These are phyloP conservation scores for Euptelea pleiosperma DNA, from an alignment of 164 flowering plant species.

Conservation along the genomic window DNA sequence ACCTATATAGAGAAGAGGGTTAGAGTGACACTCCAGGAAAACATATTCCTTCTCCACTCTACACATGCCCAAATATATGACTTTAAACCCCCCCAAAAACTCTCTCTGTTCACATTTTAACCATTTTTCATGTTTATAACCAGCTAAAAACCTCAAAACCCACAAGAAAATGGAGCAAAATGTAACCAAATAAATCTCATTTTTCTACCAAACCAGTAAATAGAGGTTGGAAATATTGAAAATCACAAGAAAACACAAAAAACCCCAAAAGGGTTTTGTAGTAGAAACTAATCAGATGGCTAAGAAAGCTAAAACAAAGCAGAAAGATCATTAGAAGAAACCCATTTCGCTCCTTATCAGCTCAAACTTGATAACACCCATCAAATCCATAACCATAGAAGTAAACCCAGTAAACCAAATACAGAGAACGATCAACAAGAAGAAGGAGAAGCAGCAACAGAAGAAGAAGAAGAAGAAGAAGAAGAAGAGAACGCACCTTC, in stretches of 20 bases:
- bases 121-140: no score
- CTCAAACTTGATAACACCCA: constrained; percentile 3
- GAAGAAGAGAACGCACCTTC: constrained; percentile 36
- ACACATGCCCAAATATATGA: background rate
- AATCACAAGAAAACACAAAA: background rate
- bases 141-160: background rate
- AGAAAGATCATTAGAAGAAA: background rate
- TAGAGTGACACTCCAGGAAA: background rate
- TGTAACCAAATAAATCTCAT: background rate
- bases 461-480: constrained; percentile 3
- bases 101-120: background rate
- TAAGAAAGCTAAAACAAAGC: background rate
- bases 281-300: background rate
- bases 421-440: no score
- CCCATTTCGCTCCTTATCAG: constrained; percentile 4
- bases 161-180: background rate
- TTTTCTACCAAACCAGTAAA: background rate
- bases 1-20: no score
- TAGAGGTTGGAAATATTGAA: background rate
- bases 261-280: background rate
- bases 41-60: background rate
- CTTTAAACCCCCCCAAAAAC: background rate
- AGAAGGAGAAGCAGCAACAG: background rate
- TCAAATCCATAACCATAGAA: background rate
- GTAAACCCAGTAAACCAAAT: no score